Evolutionary conservation across 2,329 filamentous ascomycete species (phyloP).

Genomic region (Proliferodiscus dingleyae): DNA sequence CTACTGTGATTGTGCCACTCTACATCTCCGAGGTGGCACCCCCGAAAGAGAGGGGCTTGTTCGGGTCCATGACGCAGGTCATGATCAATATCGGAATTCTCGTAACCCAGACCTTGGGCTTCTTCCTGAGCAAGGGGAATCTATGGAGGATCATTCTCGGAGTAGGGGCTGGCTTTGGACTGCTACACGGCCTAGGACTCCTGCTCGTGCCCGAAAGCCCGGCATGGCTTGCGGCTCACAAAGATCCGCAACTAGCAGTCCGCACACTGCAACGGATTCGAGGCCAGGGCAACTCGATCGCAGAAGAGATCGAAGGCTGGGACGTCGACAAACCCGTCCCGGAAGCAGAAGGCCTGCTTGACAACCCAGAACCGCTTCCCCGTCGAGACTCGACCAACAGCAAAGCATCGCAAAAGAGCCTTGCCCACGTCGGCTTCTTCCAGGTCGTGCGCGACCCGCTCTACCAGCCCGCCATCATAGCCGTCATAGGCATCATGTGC

Average conservation of each 20-base stretch:
- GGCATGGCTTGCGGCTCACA: constrained; percentile 71
- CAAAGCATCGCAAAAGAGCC: constrained; percentile 24
- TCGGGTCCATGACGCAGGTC: constrained; percentile 81
- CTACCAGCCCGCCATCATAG: constrained; percentile 70
- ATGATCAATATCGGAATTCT: constrained; percentile 92
- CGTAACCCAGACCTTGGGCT: constrained; percentile 75
- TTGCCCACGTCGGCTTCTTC: constrained; percentile 52
- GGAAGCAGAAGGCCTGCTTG: constrained; percentile 28
- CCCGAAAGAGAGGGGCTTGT: constrained; percentile 68
- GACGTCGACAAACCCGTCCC: constrained; percentile 33
- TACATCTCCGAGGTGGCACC: constrained; percentile 93
- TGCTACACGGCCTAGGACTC: constrained; percentile 65
- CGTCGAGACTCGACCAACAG: constrained; percentile 24
- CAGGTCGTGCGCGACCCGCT: constrained; percentile 62
- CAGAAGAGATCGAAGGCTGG: constrained; percentile 66
- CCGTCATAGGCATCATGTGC: constrained; percentile 86
- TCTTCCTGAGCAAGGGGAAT: constrained; percentile 74
- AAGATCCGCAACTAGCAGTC: constrained; percentile 56
- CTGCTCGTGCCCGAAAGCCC: constrained; percentile 81
- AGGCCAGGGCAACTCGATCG: constrained; percentile 62
- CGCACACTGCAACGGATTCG: constrained; percentile 70
- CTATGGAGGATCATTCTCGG: constrained; percentile 83
- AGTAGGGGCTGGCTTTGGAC: constrained; percentile 63
- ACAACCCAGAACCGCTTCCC: constrained; percentile 15
- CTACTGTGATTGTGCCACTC: constrained; percentile 88